Evolutionary conservation across 306 rosid species (phyloP).

Genomic region (Senna siamea): DNA sequence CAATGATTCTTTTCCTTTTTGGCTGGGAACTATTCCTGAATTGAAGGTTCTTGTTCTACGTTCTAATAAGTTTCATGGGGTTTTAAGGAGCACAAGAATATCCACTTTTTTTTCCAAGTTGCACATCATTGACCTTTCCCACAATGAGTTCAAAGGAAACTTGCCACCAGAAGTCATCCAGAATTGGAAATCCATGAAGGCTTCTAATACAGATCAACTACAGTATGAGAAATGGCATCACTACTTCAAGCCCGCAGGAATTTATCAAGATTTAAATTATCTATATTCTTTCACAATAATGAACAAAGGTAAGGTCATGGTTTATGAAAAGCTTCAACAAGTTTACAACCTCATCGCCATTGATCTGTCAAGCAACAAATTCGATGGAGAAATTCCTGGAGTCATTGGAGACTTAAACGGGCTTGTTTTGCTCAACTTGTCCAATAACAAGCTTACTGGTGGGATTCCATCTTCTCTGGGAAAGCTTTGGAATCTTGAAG

Average conservation of each 20-base stretch:
- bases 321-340: neutral
- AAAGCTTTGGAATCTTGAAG: conserved; percentile 35
- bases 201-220: neutral
- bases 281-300: neutral
- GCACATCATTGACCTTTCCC: conserved; percentile 40
- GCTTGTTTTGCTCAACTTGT: conserved; percentile 28
- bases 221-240: neutral
- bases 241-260: neutral
- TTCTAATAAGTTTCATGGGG: neutral
- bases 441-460: conserved; percentile 32
- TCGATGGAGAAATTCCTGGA: conserved; percentile 21
- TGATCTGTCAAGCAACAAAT: too few species aligned
- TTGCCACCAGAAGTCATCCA: conserved; percentile 13
- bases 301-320: conserved; percentile 25
- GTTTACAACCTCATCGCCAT: conserved; percentile 20
- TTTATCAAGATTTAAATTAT: accelerated
- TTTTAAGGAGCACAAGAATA: neutral
- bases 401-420: conserved; percentile 17
- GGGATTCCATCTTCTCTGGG: conserved; percentile 35
- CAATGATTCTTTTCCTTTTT: conserved; percentile 49
- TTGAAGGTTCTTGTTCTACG: conserved; percentile 27
- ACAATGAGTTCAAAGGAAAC: conserved; percentile 13
- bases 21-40: conserved; percentile 40
- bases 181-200: conserved; percentile 10
- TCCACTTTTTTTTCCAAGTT: conserved; percentile 28